phyloP scores from a whole-genome alignment of 768 basidiomycete species.

The Boletus speciosus region DNA sequence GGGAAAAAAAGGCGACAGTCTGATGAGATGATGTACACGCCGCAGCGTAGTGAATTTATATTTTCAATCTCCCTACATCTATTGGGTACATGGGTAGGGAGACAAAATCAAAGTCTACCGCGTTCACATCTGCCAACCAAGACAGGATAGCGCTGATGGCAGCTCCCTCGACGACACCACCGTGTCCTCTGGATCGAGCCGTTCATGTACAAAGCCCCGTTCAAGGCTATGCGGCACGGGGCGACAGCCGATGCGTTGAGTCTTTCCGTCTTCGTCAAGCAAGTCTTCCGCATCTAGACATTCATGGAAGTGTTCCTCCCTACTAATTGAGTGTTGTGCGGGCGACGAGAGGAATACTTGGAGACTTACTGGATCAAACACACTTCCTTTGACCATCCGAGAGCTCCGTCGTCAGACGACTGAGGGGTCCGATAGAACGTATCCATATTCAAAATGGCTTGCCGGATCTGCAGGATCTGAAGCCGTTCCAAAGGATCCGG shows the following conservation, averaged over 20 bases:
- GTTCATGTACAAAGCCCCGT: not conserved
- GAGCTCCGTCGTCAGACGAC: not conserved
- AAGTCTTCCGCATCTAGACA: not conserved
- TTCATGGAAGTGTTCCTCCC: not conserved
- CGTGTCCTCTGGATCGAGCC: not conserved
- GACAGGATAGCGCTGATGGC: not conserved
- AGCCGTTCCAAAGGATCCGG: conserved; percentile 14
- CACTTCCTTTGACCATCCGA: not conserved
- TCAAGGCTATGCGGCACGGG: not conserved
- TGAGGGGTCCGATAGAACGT: conserved; percentile 12
- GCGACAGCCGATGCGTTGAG: not conserved
- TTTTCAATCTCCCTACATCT: not conserved
- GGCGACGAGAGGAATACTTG: no score
- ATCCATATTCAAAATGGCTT: conserved; percentile 12
- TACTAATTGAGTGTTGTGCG: not conserved
- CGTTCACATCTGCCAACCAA: not conserved
- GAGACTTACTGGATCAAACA: not conserved
- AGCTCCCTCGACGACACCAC: not conserved
- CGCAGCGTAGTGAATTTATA: not conserved
- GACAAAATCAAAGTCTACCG: no score
- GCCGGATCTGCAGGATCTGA: conserved; percentile 17
- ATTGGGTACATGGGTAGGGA: not conserved
- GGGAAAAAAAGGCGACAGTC: no score
- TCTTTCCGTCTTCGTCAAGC: not conserved
- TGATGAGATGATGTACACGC: not conserved